phyloP scores from a whole-genome alignment of 805 yeast genomes.

The Cyberlindnera veronae region DNA sequence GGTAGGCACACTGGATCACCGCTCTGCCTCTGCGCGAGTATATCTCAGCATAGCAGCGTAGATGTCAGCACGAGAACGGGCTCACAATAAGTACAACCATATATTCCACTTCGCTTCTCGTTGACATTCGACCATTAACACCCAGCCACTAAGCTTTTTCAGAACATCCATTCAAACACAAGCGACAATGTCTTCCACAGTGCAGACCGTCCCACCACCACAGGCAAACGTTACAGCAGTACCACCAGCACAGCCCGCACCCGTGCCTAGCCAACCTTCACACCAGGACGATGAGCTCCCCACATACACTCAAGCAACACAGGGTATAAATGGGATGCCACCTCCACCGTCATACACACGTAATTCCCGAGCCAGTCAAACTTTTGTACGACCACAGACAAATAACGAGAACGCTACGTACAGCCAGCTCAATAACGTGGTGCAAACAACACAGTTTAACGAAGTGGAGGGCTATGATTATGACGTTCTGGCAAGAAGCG shows the following conservation, averaged over 20 bases:
- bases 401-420: slow-evolving; percentile 4
- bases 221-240: background rate
- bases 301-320: slow-evolving; percentile 11
- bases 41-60: too few species aligned
- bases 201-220: too few species aligned
- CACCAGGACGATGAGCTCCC: slow-evolving; percentile 9
- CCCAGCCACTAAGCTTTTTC: too few species aligned
- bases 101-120: too few species aligned
- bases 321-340: slow-evolving; percentile 8
- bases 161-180: too few species aligned
- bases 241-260: background rate
- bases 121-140: too few species aligned
- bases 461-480: slow-evolving; percentile 20
- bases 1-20: background rate
- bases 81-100: background rate
- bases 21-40: too few species aligned
- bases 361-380: too few species aligned
- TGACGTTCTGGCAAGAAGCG: slow-evolving; percentile 8
- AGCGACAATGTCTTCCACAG: background rate
- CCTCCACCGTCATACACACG: background rate
- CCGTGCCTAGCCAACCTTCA: background rate
- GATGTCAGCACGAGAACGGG: too few species aligned
- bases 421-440: slow-evolving; percentile 11
- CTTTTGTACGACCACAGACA: too few species aligned
- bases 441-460: slow-evolving; percentile 15